Evolutionary conservation across 1,139 yeast species (phyloP), one percentile per base, ranked within the genome.

Genomic region (Suhomyces atakaporum): DNA sequence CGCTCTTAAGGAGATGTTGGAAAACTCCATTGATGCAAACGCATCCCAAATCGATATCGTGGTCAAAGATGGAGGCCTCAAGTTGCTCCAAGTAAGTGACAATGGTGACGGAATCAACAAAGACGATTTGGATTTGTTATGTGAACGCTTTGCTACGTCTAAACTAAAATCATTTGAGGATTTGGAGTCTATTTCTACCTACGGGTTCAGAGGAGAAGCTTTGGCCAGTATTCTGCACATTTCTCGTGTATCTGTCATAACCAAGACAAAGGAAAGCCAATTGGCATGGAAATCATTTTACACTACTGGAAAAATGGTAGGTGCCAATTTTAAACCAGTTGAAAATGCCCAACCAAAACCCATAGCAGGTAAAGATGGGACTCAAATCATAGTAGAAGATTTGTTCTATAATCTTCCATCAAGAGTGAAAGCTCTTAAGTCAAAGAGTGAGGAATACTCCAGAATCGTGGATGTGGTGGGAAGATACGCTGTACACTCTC

Each of bases 381-480:
- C 98, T 0, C 89, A 83, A 43, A 76, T 94, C 26, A 62, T 75
- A 0, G 95, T 89, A 5, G 97, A 89, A 54, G 96, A 92, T 55
- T 66, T 94, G 41, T 94, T 94, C 54, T 94, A 84, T 62, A 94
- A 92, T 53, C 77, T 84, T 18, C 95, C 96, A 0, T 77, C 95
- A 0, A 72, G 98, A 36, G 60, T 83, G 25, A 69, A 83, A 33
- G 76, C 95, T 0, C 62, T 90, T 36, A 71, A 73, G 42, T 74
- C 86, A 0, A 72, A 83, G 16, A 72, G 72, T 44, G 97, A 88
- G 14, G 98, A 92, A 54, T 84, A 80, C 52, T 60, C 79, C 10
- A 79, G 77, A 49, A 83, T 92, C 5, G 59, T 92, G 29, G 97
- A 92, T 47, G 88, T 92, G 2, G 79, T 87, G 1, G 89, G 92